Evolutionary conservation across 768 basidiomycete species (phyloP).

Genomic region (Tricholoma sp.): DNA sequence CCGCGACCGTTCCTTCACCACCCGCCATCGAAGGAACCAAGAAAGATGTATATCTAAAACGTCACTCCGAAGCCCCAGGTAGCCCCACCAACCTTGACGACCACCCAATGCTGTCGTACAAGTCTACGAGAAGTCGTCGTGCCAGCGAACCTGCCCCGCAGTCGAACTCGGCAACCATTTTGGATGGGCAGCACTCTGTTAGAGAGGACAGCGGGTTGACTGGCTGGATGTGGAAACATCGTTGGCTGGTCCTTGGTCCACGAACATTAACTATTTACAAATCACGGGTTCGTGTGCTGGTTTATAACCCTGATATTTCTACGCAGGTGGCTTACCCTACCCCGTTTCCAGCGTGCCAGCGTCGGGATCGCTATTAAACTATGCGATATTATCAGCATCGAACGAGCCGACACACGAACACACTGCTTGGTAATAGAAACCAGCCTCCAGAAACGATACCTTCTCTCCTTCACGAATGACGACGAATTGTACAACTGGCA

Average conservation of each 20-base stretch:
- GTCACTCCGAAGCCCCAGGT: background rate
- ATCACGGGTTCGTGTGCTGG: constrained; percentile 54
- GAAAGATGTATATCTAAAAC: constrained; percentile 2
- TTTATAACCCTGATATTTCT: background rate
- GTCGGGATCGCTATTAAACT: constrained; percentile 17
- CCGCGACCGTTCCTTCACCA: background rate
- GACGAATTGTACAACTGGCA: constrained; percentile 27
- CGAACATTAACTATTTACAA: constrained; percentile 65
- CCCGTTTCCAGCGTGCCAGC: background rate
- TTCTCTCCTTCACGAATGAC: constrained; percentile 23
- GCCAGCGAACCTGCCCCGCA: constrained; percentile 3
- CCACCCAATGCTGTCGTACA: constrained; percentile 13
- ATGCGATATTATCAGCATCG: constrained; percentile 20
- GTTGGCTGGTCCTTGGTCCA: constrained; percentile 70
- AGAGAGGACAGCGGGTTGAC: constrained; percentile 72
- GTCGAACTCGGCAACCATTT: constrained; percentile 30
- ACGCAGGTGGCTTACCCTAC: background rate
- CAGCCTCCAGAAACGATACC: constrained; percentile 20
- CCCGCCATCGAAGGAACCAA: constrained; percentile 3
- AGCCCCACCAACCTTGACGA: constrained; percentile 5
- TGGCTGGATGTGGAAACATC: constrained; percentile 71
- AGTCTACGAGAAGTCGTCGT: background rate
- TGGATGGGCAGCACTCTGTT: constrained; percentile 57
- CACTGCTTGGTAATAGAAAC: constrained; percentile 13
- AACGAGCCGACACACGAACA: constrained; percentile 9